These are phyloP conservation scores for Exserohilum rostratum DNA, from an alignment of 2,329 filamentous ascomycete species.

Conservation along the genomic window DNA sequence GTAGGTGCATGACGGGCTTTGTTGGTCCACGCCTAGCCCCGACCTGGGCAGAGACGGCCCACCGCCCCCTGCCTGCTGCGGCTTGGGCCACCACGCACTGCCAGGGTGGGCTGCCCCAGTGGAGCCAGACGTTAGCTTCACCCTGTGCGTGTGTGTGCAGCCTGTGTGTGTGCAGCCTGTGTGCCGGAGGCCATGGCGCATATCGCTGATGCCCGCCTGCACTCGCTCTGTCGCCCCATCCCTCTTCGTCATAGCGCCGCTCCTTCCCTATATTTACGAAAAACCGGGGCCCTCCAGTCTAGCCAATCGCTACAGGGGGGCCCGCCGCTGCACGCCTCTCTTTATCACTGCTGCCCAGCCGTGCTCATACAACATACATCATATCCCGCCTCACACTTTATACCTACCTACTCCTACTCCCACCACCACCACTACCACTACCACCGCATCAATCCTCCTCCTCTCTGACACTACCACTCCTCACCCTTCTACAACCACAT, in stretches of 20 bases:
- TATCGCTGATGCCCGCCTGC: constrained; percentile 37
- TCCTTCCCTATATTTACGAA: constrained; percentile 49
- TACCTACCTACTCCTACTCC: constrained; percentile 4
- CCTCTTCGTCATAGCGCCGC: constrained; percentile 47
- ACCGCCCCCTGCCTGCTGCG: constrained; percentile 29
- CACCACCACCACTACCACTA: constrained; percentile 13
- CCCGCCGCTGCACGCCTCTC: constrained; percentile 23
- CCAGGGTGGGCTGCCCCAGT: constrained; percentile 27
- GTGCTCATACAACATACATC: constrained; percentile 46
- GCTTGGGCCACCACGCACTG: constrained; percentile 17
- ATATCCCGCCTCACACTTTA: constrained; percentile 44
- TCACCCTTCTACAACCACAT: constrained; percentile 26
- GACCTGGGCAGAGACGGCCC: constrained; percentile 21
- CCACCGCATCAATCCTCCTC: constrained; percentile 6
- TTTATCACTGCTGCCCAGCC: constrained; percentile 47
- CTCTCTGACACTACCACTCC: constrained; percentile 17
- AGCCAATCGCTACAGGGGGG: constrained; percentile 37
- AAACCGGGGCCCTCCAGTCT: constrained; percentile 32
- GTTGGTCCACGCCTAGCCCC: constrained; percentile 26
- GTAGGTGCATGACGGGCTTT: constrained; percentile 30
- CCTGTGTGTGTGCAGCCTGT: background rate
- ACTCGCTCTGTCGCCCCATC: constrained; percentile 40
- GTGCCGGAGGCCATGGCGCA: constrained; percentile 31
- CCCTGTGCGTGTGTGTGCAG: constrained; percentile 19
- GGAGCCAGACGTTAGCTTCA: constrained; percentile 30